A percentile compares a stretch with the other conserved stretches of the same genome.
These are phyloP conservation scores for Colletotrichum agaves DNA, from an alignment of 2,329 filamentous ascomycete genomes.

Conservation along the genomic window DNA sequence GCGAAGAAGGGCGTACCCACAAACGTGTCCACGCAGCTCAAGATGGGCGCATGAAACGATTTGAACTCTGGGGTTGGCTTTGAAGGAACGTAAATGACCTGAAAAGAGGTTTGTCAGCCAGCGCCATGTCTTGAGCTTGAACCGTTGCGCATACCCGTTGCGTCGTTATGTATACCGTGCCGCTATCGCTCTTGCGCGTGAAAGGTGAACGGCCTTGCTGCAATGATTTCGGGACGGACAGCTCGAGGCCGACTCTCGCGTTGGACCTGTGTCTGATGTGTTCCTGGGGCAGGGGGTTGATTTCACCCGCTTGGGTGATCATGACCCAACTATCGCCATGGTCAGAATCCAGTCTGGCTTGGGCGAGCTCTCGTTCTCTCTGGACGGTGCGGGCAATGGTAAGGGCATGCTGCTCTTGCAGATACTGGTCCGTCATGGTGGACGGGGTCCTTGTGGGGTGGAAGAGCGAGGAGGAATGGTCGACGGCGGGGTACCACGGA, in stretches of 20 bases:
- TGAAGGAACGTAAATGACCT: conserved; percentile 90
- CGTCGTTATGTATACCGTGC: conserved; percentile 84
- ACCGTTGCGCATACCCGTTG: conserved; percentile 72
- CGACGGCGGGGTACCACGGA: conserved; percentile 35
- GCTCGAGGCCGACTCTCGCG: conserved; percentile 78
- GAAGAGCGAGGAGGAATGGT: conserved; percentile 28
- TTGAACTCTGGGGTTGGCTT: conserved; percentile 76
- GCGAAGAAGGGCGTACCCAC: conserved; percentile 92
- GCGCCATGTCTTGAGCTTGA: conserved; percentile 12
- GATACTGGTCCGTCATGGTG: conserved; percentile 55
- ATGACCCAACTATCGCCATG: conserved; percentile 83
- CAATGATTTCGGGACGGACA: conserved; percentile 77
- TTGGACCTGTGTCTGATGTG: conserved; percentile 83
- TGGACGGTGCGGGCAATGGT: conserved; percentile 53
- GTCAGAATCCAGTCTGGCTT: conserved; percentile 59
- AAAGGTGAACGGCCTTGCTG: conserved; percentile 70
- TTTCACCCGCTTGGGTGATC: conserved; percentile 78
- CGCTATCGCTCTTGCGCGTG: conserved; percentile 77
- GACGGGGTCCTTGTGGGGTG: conserved; percentile 33
- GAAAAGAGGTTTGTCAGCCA: conserved; percentile 26
- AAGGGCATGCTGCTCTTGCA: conserved; percentile 57
- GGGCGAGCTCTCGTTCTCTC: conserved; percentile 42
- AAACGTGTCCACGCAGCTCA: conserved; percentile 87
- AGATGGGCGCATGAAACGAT: conserved; percentile 89
- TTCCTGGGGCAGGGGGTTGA: conserved; percentile 88